phyloP scores from a whole-genome alignment of 768 basidiomycete genomes.

The Lentinula raphanica region DNA sequence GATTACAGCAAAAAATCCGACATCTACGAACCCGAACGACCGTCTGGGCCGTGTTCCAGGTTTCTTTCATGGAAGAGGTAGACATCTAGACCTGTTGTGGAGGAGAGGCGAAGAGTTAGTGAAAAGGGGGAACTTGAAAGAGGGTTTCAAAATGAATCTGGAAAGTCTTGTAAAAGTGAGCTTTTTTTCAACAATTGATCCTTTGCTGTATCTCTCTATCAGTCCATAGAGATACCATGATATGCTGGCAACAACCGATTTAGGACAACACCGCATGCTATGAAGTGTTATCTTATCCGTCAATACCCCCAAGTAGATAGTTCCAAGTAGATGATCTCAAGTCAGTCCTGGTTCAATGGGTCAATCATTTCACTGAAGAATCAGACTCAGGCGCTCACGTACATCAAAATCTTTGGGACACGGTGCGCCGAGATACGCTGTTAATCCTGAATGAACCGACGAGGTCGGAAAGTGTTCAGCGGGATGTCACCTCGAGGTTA shows the following conservation, averaged over 20 bases:
- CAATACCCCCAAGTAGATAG: not conserved
- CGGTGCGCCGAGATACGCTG: not conserved
- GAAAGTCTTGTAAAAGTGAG: not conserved
- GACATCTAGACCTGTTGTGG: not conserved
- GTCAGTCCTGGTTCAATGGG: not conserved
- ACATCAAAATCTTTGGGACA: not conserved
- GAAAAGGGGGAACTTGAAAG: not conserved
- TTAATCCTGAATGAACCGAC: not conserved
- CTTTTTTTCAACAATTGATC: not conserved
- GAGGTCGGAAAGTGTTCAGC: not conserved
- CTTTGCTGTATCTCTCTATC: not conserved
- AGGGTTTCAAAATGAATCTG: not conserved
- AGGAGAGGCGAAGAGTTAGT: not conserved
- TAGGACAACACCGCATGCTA: not conserved
- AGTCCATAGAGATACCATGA: no score
- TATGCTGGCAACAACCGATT: not conserved
- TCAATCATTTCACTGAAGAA: not conserved
- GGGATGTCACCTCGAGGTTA: not conserved
- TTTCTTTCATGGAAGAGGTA: not conserved
- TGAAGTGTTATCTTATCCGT: not conserved
- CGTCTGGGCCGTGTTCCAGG: not conserved
- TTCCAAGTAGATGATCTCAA: not conserved
- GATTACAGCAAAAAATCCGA: not conserved
- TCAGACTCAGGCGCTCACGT: no score
- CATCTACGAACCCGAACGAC: not conserved